These are phyloP conservation scores for Carex pumila DNA, from an alignment of 176 grass and related monocot genomes.

Conservation along the genomic window DNA sequence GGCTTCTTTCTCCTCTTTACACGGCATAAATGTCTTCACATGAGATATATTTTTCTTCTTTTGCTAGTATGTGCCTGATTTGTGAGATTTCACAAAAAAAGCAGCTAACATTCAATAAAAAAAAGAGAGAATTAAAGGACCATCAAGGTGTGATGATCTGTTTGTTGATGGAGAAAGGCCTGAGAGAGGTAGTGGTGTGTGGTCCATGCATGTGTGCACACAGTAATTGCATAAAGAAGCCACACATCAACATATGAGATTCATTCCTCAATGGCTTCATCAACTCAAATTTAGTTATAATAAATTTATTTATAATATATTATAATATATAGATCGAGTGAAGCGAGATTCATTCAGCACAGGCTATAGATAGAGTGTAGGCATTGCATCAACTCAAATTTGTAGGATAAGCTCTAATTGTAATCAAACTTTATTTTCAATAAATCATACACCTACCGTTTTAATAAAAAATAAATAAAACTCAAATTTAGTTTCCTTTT, in stretches of 20 bases:
- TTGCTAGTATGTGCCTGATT: constrained; percentile 5
- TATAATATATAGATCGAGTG: too few relatives aligned
- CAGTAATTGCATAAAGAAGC: constrained; percentile 12
- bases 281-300: constrained; percentile 1
- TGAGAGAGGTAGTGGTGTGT: background rate
- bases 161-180: background rate
- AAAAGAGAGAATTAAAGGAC: background rate
- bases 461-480: too few relatives aligned
- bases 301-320: too few relatives aligned
- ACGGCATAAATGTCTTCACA: too few relatives aligned
- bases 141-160: background rate
- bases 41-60: background rate
- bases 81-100: constrained; percentile 4
- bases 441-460: too few relatives aligned
- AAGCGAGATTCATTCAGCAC: too few relatives aligned
- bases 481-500: background rate
- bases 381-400: too few relatives aligned
- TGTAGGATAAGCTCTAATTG: too few relatives aligned
- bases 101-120: background rate
- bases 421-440: too few relatives aligned
- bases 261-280: constrained; percentile 20
- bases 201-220: constrained; percentile 26
- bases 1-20: background rate
- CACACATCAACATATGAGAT: constrained; percentile 14
- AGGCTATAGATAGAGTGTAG: too few relatives aligned